Conservation (phyloP, 2,329 filamentous ascomycete genomes). For the Exophiala dermatitidis region DNA sequence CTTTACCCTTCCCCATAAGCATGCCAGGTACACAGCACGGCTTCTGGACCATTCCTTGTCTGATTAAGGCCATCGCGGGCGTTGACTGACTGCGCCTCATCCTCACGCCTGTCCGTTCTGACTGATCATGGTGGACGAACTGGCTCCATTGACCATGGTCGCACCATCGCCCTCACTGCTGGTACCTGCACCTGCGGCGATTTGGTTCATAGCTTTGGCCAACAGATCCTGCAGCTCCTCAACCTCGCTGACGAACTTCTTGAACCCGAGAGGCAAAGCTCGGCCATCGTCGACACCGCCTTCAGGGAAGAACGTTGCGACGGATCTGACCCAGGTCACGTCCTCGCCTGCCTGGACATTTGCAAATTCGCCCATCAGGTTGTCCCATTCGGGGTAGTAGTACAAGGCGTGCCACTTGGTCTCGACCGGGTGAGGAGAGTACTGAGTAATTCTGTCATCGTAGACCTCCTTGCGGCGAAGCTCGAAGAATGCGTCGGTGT, state of each 20-base stretch:
- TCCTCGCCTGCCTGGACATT: conserved; percentile 32
- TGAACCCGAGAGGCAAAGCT: conserved; percentile 30
- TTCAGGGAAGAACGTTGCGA: conserved; percentile 35
- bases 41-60: too few species aligned
- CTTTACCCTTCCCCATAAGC: too few species aligned
- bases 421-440: conserved; percentile 2
- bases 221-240: conserved; percentile 33
- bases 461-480: conserved; percentile 37
- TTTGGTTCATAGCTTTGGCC: conserved; percentile 23
- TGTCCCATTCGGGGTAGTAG: conserved; percentile 37
- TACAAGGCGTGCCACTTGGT: conserved; percentile 31
- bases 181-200: conserved; percentile 2
- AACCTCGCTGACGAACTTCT: conserved; percentile 33
- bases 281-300: conserved; percentile 12
- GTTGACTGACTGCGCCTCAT: too few species aligned
- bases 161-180: neutral
- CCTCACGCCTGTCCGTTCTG: too few species aligned
- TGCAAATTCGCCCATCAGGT: conserved; percentile 33
- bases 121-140: too few species aligned
- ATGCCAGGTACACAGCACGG: too few species aligned
- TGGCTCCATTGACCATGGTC: too few species aligned
- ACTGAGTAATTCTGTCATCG: conserved; percentile 10
- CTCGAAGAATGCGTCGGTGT: conserved; percentile 39
- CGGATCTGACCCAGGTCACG: conserved; percentile 30
- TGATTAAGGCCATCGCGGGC: too few species aligned